These are phyloP conservation scores for Hysterangium stoloniferum DNA, from an alignment of 768 basidiomycete species.

Conservation along the genomic window DNA sequence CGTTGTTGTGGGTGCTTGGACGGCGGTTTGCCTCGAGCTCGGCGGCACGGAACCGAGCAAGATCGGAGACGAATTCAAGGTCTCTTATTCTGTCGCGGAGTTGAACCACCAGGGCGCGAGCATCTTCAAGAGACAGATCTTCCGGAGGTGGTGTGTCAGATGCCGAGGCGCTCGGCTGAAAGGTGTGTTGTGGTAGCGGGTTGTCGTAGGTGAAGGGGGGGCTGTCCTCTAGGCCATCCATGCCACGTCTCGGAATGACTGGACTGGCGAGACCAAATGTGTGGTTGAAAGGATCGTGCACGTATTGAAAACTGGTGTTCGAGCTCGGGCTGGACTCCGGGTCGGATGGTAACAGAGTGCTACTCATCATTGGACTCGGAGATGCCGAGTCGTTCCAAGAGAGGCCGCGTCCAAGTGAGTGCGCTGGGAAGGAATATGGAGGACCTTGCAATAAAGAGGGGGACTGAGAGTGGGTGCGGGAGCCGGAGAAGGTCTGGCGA, in stretches of 20 bases:
- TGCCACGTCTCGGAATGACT: too few relatives aligned
- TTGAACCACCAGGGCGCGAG: conserved; percentile 44
- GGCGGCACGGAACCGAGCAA: conserved; percentile 38
- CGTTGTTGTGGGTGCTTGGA: too few relatives aligned
- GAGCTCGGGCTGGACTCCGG: background rate
- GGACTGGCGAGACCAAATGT: too few relatives aligned
- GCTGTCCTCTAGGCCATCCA: too few relatives aligned
- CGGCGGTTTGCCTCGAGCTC: conserved; percentile 35
- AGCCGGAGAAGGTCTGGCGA: conserved; percentile 1
- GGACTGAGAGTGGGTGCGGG: background rate
- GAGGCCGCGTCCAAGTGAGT: background rate
- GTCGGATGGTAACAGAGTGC: background rate
- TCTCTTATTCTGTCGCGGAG: conserved; percentile 55
- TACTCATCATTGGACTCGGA: conserved; percentile 1
- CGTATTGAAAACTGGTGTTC: background rate
- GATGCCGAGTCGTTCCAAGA: background rate
- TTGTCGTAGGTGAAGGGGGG: background rate
- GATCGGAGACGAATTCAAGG: conserved; percentile 53
- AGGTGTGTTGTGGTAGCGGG: background rate
- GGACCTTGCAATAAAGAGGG: background rate
- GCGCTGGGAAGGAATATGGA: background rate
- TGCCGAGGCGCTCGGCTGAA: background rate
- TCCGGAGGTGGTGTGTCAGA: conserved; percentile 6
- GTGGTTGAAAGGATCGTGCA: background rate
- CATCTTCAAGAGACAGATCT: conserved; percentile 19